These are phyloP conservation scores for Alternaria dauci DNA, from an alignment of 2,329 filamentous ascomycete genomes.

Conservation along the genomic window DNA sequence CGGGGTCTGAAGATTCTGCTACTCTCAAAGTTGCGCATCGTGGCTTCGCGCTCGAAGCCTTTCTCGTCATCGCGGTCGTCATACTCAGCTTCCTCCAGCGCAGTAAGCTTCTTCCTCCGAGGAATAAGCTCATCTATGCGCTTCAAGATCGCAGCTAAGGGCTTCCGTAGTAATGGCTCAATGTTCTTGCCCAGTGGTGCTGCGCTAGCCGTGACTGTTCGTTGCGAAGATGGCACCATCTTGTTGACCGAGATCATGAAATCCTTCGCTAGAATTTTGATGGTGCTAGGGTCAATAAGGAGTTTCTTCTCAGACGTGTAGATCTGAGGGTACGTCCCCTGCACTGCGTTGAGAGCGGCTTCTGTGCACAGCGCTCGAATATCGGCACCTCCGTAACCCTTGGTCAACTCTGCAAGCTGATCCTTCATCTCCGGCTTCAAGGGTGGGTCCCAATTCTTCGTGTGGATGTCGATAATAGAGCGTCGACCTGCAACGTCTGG, in stretches of 20 bases:
- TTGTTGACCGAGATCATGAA: conserved; percentile 98
- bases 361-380: conserved; percentile 93
- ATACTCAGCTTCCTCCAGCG: conserved; percentile 94
- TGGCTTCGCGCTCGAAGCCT: conserved; percentile 84
- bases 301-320: conserved; percentile 91
- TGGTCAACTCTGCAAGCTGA: conserved; percentile 84
- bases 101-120: conserved; percentile 83
- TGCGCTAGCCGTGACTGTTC: conserved; percentile 85
- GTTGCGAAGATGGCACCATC: conserved; percentile 92
- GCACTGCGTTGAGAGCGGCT: conserved; percentile 92
- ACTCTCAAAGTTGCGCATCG: conserved; percentile 77
- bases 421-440: conserved; percentile 81
- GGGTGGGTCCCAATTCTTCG: conserved; percentile 84
- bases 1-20: conserved; percentile 88
- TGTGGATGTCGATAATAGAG: conserved; percentile 93
- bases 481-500: conserved; percentile 82
- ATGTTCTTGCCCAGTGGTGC: conserved; percentile 80
- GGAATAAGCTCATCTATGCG: conserved; percentile 81
- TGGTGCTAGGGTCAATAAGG: conserved; percentile 82
- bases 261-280: conserved; percentile 88
- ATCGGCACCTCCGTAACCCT: conserved; percentile 96
- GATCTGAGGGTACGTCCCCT: conserved; percentile 94
- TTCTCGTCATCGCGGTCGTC: conserved; percentile 82
- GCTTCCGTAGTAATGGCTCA: conserved; percentile 79
- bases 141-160: conserved; percentile 73